phyloP scores from a whole-genome alignment of 805 yeast species.

The Kodamaea fukazawae region DNA sequence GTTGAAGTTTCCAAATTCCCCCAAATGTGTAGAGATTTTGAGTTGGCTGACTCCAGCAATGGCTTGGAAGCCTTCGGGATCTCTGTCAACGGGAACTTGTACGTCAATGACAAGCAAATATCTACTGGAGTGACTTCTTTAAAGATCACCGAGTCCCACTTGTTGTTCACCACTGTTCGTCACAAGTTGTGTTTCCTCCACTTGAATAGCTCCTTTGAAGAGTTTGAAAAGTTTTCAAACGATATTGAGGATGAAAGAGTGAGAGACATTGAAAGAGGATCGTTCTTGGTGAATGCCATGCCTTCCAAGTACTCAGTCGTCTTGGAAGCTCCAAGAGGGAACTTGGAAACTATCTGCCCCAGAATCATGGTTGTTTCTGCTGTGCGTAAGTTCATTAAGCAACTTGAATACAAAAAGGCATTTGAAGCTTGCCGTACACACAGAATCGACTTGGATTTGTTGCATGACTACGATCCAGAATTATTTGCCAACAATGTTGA shows the following conservation, averaged over 20 bases:
- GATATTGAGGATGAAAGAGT: conserved; percentile 66
- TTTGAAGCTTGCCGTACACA: conserved; percentile 83
- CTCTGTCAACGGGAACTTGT: conserved; percentile 71
- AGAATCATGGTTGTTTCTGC: conserved; percentile 86
- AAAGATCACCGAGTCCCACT: conserved; percentile 63
- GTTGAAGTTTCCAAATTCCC: conserved; percentile 55
- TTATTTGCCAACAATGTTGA: conserved; percentile 63
- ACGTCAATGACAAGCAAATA: conserved; percentile 55
- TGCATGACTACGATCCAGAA: conserved; percentile 82
- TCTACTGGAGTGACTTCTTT: conserved; percentile 81
- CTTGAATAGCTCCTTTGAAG: conserved; percentile 31
- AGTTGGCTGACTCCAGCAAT: conserved; percentile 29
- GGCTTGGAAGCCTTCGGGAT: conserved; percentile 56
- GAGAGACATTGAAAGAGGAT: conserved; percentile 88
- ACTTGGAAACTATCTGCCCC: conserved; percentile 90
- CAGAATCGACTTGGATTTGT: conserved; percentile 83
- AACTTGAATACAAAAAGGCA: conserved; percentile 63
- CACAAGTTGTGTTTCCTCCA: conserved; percentile 81
- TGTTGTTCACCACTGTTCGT: conserved; percentile 85
- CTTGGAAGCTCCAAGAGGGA: conserved; percentile 94
- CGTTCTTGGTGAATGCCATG: conserved; percentile 73
- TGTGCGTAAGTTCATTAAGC: conserved; percentile 66
- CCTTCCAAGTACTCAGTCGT: conserved; percentile 82
- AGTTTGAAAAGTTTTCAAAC: neutral
- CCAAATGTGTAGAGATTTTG: conserved; percentile 59